Base-by-base conservation (phyloP, 495 filamentous ascomycete species). In the Collariella sp. region DNA sequence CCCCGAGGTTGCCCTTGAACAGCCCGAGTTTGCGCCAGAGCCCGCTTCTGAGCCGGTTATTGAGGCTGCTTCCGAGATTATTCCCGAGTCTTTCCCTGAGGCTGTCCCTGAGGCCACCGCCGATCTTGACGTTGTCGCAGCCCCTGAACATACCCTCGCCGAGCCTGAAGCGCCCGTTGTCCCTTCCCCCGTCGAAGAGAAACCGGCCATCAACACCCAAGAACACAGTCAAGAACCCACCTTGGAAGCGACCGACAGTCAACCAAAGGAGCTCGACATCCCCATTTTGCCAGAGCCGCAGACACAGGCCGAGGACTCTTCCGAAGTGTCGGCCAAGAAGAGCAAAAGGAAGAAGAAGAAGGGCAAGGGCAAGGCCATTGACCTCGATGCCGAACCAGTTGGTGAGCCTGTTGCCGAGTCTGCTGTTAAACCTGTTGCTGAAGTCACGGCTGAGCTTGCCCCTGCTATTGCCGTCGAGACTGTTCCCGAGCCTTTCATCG, bases 311-410 rank as follows among this genome's bases (percentile, higher is more conserved):
- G 43, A 50, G 9, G 49, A 35, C n/a, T 16, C 13, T 5, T 40
- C 0, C 22, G 44, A 41, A 33, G 34, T n/a, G 7, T 33, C 35
- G n/a, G 36, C 15, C 39, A 67, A 63, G 52, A 65, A 59, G 34
- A 24, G 36, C n/a, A 65, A 67, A 40, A 67, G 58, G 31, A 65
- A 67, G 55, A 70, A 69, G 6, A 58, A 58, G 44, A 54, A 54
- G 44, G 19, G 24, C 31, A 60, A 47, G 45, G 59, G 22, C 54
- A 59, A 49, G 52, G 52, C 3, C 4, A 12, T 29, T 7, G 29
- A n/a, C n/a, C n/a, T n/a, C n/a, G 35, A 38, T 46, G n/a, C 22
- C 7, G 43, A 46, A 15, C 20, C 46, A 18, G 9, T 6, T 47
- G 45, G 18, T n/a, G 26, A 47, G 45, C 23, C 16, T 29, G 24